Evolutionary conservation across 805 yeast genomes (phyloP).

Genomic region (Yarrowia osloensis): DNA sequence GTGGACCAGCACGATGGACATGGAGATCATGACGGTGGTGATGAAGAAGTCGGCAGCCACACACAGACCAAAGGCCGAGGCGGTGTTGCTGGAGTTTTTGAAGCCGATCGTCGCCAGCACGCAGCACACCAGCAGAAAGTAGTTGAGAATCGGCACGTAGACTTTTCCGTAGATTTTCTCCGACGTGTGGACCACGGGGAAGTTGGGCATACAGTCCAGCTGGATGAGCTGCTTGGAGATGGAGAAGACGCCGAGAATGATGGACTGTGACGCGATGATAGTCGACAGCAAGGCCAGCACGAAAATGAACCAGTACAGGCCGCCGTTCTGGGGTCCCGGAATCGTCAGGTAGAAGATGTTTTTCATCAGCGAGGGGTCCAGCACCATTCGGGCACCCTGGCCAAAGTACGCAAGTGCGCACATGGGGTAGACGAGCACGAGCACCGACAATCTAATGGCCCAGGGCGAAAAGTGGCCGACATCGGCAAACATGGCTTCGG

Average conservation of each 20-base stretch:
- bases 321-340: conserved; percentile 52
- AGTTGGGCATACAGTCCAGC: conserved; percentile 56
- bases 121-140: conserved; percentile 55
- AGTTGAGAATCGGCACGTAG: conserved; percentile 55
- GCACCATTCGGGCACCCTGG: conserved; percentile 54
- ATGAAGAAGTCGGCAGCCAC: conserved; percentile 57
- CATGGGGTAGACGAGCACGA: conserved; percentile 53
- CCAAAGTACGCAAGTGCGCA: conserved; percentile 58
- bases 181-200: conserved; percentile 51
- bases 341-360: conserved; percentile 53
- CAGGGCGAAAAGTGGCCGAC: conserved; percentile 56
- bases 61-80: conserved; percentile 62
- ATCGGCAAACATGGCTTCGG: conserved; percentile 68
- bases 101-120: conserved; percentile 56
- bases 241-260: conserved; percentile 57
- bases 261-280: conserved; percentile 62
- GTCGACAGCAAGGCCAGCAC: conserved; percentile 57
- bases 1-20: conserved; percentile 53
- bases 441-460: conserved; percentile 53
- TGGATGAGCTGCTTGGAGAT: conserved; percentile 56
- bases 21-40: conserved; percentile 51
- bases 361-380: conserved; percentile 46
- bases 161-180: conserved; percentile 52
- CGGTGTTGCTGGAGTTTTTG: conserved; percentile 44
- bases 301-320: conserved; percentile 53